Conservation (phyloP, 75 land plant genomes). For the Azolla pinnata region DNA sequence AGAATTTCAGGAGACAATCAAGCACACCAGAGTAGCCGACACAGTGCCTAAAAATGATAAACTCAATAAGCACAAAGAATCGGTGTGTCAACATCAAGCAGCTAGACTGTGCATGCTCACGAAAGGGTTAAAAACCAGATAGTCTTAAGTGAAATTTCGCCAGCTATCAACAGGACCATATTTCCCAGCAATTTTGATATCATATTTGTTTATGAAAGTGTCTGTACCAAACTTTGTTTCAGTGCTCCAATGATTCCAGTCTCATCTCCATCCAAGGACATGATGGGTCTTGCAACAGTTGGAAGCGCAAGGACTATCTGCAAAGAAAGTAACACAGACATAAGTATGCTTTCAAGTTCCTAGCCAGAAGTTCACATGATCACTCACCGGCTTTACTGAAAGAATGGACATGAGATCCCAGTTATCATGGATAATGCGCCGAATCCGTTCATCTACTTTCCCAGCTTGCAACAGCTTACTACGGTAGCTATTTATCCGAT, state of each 20-base stretch:
- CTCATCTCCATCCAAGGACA: slow-evolving; percentile 95
- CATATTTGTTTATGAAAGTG: too few species aligned
- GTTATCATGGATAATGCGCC: slow-evolving; percentile 78
- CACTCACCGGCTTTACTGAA: slow-evolving; percentile 68
- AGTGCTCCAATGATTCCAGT: slow-evolving; percentile 87
- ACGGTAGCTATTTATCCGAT: slow-evolving; percentile 84
- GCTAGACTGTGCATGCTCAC: too few species aligned
- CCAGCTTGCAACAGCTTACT: slow-evolving; percentile 88
- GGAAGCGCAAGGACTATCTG: slow-evolving; percentile 98
- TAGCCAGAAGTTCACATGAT: background rate
- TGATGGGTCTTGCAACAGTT: slow-evolving; percentile 75
- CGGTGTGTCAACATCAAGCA: too few species aligned
- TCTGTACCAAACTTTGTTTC: slow-evolving; percentile 81
- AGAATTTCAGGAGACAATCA: too few species aligned
- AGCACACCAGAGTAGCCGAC: too few species aligned
- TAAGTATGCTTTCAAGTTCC: background rate
- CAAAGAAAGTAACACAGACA: slow-evolving; percentile 1
- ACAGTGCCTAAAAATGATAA: too few species aligned
- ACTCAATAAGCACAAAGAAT: too few species aligned
- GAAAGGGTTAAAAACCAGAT: too few species aligned
- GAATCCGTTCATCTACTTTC: slow-evolving; percentile 87
- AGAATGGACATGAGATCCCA: slow-evolving; percentile 66
- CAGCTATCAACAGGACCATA: too few species aligned
- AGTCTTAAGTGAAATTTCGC: too few species aligned
- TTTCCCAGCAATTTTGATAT: too few species aligned